phyloP scores from a whole-genome alignment of 352 stramenopile genomes.

The Phytopythium ostracodes region DNA sequence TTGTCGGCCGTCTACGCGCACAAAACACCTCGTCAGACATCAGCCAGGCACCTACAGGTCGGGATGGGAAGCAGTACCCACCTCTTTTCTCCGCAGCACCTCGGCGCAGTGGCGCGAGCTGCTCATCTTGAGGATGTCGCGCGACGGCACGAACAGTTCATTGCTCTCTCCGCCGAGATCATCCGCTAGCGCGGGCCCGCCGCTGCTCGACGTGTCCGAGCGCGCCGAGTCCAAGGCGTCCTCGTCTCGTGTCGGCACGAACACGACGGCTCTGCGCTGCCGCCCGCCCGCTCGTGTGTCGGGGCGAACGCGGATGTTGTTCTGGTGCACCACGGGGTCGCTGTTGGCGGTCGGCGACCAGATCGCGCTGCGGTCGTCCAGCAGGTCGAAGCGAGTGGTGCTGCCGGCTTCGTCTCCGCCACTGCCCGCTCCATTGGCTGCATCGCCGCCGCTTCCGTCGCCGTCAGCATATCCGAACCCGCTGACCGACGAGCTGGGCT shows the following conservation, averaged over 20 bases:
- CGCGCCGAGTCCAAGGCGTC: constrained; percentile 47
- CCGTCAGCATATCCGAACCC: constrained; percentile 32
- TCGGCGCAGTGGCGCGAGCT: constrained; percentile 78
- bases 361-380: constrained; percentile 47
- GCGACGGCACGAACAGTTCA: constrained; percentile 54
- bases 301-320: constrained; percentile 74
- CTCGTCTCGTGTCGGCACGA: constrained; percentile 22
- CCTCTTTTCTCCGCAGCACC: constrained; percentile 81
- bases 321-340: constrained; percentile 65
- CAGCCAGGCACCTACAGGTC: background rate
- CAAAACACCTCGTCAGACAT: background rate
- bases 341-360: constrained; percentile 72
- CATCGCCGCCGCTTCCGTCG: constrained; percentile 15
- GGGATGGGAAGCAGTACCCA: too few species aligned
- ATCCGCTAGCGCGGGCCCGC: constrained; percentile 12
- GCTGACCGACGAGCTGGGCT: constrained; percentile 57
- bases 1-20: constrained; percentile 56
- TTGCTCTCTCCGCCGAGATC: constrained; percentile 33
- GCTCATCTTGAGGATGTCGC: constrained; percentile 86
- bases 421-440: background rate
- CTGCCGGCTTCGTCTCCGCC: constrained; percentile 12
- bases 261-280: background rate
- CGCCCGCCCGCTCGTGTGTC: constrained; percentile 6
- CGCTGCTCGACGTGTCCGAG: constrained; percentile 32
- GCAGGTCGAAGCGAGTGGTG: constrained; percentile 26